Evolutionary conservation across 352 stramenopile species (phyloP).

Genomic region (Thraustotheca clavata): DNA sequence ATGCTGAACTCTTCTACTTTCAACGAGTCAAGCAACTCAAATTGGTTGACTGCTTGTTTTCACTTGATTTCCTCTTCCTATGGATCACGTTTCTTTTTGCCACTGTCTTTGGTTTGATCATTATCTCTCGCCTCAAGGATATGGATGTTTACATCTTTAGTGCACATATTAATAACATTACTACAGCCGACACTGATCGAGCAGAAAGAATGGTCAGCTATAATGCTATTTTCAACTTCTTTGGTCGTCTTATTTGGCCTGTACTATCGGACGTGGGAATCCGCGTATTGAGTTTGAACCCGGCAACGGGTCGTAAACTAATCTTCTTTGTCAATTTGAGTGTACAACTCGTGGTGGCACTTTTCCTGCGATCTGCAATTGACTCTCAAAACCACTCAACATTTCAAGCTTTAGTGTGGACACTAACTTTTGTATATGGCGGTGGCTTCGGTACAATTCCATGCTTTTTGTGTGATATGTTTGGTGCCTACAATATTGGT

Average conservation of each 20-base stretch:
- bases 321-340: constrained; percentile 53
- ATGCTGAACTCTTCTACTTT: constrained; percentile 6
- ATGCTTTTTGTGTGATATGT: constrained; percentile 22
- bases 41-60: constrained; percentile 11
- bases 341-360: constrained; percentile 51
- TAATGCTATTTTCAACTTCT: constrained; percentile 55
- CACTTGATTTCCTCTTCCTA: constrained; percentile 43
- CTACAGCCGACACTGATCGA: not conserved
- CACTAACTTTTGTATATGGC: constrained; percentile 48
- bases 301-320: constrained; percentile 32
- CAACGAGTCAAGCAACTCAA: constrained; percentile 31
- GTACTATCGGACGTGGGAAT: constrained; percentile 38
- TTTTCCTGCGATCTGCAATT: constrained; percentile 42
- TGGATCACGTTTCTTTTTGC: constrained; percentile 58
- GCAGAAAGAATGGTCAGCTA: constrained; percentile 32
- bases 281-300: constrained; percentile 33
- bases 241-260: constrained; percentile 37
- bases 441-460: constrained; percentile 22
- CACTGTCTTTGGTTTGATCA: constrained; percentile 46
- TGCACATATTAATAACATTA: constrained; percentile 23
- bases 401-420: constrained; percentile 51
- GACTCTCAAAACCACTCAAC: constrained; percentile 41
- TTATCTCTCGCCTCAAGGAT: constrained; percentile 45
- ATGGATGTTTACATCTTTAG: constrained; percentile 45
- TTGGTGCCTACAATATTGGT: constrained; percentile 29